Evolutionary conservation across 805 yeast genomes (phyloP).

Genomic region (Maudiozyma pseudohumilis): DNA sequence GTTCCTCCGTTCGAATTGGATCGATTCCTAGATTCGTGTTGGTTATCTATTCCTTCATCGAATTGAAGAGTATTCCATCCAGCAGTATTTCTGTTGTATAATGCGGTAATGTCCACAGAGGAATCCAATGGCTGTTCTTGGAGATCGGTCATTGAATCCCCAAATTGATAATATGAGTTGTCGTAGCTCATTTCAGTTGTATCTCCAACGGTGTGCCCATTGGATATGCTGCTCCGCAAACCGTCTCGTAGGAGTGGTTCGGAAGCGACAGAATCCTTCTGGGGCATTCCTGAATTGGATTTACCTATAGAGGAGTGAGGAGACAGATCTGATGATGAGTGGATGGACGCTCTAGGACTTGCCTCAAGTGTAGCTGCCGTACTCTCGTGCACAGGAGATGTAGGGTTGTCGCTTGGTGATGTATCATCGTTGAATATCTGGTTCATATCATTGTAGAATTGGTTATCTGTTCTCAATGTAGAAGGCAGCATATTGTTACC

Average conservation of each 20-base stretch:
- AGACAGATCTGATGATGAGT: conserved; percentile 7
- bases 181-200: conserved; percentile 7
- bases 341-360: conserved; percentile 4
- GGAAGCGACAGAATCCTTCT: conserved; percentile 5
- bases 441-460: conserved; percentile 20
- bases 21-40: background rate
- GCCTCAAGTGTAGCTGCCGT: conserved; percentile 3
- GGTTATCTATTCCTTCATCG: background rate
- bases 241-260: conserved; percentile 21
- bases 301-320: conserved; percentile 18
- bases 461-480: conserved; percentile 20
- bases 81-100: conserved; percentile 23
- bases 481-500: conserved; percentile 15
- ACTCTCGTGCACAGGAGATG: background rate
- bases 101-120: conserved; percentile 32
- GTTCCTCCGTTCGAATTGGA: background rate
- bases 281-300: conserved; percentile 5
- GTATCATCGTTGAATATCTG: conserved; percentile 12
- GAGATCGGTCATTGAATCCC: conserved; percentile 21
- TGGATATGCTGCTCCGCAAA: background rate
- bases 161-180: conserved; percentile 21
- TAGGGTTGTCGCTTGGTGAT: background rate
- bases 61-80: conserved; percentile 23
- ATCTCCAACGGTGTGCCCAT: background rate
- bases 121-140: conserved; percentile 18